Evolutionary conservation across 1,284 basidiomycete species (phyloP).

Genomic region (Testicularia cyperi): DNA sequence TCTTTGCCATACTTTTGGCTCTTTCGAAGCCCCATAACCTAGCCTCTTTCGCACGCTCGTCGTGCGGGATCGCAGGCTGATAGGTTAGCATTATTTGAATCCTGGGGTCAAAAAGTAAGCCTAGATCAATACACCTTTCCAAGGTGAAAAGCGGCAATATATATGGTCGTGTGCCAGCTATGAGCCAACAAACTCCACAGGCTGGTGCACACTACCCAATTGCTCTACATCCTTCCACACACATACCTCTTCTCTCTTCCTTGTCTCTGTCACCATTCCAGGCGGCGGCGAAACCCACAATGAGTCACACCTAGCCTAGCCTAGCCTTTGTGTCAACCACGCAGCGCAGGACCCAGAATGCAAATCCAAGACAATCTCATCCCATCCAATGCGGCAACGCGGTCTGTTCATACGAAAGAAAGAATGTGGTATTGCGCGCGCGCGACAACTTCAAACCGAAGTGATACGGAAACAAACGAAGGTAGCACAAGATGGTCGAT

Average conservation of each 20-base stretch:
- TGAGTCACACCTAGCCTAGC: no score
- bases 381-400: no score
- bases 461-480: no score
- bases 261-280: neutral
- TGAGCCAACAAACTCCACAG: conserved; percentile 12
- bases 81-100: conserved; percentile 24
- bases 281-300: no score
- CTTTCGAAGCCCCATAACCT: conserved; percentile 42
- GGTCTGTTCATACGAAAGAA: no score
- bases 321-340: no score
- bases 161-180: conserved; percentile 40
- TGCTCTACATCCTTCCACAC: conserved; percentile 25
- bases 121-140: conserved; percentile 10
- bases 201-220: conserved; percentile 44
- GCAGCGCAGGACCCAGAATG: no score
- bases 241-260: neutral
- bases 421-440: conserved; percentile 2
- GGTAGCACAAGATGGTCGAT: no score
- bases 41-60: conserved; percentile 9
- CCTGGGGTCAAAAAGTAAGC: conserved; percentile 44
- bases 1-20: conserved; percentile 2
- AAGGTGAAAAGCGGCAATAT: conserved; percentile 22
- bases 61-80: conserved; percentile 22
- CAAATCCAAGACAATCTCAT: no score
- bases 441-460: no score